Percentiles rank a stretch among this genome's conserved stretches.
These are phyloP conservation scores for Nymphaea thermarum DNA, from an alignment of 164 flowering plant species.

Conservation along the genomic window DNA sequence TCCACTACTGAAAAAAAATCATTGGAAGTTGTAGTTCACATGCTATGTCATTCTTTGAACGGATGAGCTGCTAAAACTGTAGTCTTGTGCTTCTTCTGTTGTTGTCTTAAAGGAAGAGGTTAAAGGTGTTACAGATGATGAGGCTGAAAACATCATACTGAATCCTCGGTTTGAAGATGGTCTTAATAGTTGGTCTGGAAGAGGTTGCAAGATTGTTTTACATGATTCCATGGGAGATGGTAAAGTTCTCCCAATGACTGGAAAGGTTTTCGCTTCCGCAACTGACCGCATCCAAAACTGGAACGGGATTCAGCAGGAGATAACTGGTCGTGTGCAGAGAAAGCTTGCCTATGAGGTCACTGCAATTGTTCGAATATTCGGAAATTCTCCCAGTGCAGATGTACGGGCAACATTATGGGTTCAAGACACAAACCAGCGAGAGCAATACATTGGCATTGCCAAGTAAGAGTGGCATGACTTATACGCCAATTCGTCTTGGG, in stretches of 20 bases:
- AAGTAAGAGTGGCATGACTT: slow-evolving; percentile 27
- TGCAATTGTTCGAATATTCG: slow-evolving; percentile 65
- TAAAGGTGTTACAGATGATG: slow-evolving; percentile 8
- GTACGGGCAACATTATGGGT: slow-evolving; percentile 78
- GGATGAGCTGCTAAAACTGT: neutral
- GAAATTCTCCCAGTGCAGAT: slow-evolving; percentile 42
- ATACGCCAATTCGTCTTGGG: neutral
- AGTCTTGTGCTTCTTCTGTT: neutral
- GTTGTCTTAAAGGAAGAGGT: neutral
- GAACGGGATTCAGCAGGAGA: slow-evolving; percentile 94
- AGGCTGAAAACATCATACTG: slow-evolving; percentile 52
- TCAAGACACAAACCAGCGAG: slow-evolving; percentile 52
- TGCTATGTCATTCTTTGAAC: neutral
- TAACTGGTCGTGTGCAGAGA: slow-evolving; percentile 64
- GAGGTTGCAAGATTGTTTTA: slow-evolving; percentile 64
- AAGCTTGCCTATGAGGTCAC: slow-evolving; percentile 69
- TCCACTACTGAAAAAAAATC: neutral
- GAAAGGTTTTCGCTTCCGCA: slow-evolving; percentile 73
- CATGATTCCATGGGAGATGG: slow-evolving; percentile 81
- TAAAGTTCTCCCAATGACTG: slow-evolving; percentile 57
- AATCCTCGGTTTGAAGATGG: slow-evolving; percentile 82
- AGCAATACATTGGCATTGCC: slow-evolving; percentile 73
- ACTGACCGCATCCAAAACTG: slow-evolving; percentile 66
- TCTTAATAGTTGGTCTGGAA: slow-evolving; percentile 74
- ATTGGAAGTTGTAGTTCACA: neutral